phyloP scores from a whole-genome alignment of 2,329 filamentous ascomycete genomes.

The Aspergillus brasiliensis region DNA sequence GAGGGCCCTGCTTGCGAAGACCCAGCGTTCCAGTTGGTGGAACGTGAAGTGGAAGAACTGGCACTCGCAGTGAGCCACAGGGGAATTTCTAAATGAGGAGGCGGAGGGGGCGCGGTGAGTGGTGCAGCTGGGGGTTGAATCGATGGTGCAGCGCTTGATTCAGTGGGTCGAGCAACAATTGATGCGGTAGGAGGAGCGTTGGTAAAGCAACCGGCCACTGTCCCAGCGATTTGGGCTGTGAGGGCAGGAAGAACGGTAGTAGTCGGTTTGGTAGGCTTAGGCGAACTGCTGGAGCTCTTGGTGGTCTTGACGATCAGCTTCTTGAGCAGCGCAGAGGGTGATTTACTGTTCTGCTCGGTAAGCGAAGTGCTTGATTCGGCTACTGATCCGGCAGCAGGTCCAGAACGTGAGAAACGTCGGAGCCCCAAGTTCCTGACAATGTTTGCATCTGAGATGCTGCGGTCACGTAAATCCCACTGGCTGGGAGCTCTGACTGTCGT shows the following conservation, averaged over 20 bases:
- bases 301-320: too few species aligned
- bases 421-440: constrained; percentile 25
- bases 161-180: neutral
- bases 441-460: constrained; percentile 29
- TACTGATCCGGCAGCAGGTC: neutral
- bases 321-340: too few species aligned
- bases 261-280: too few species aligned
- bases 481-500: constrained; percentile 23
- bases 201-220: too few species aligned
- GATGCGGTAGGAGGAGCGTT: too few species aligned
- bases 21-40: neutral
- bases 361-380: neutral
- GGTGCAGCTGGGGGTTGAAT: neutral
- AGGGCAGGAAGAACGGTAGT: too few species aligned
- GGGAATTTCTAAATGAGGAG: neutral
- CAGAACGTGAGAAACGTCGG: neutral
- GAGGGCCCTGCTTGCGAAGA: too few species aligned
- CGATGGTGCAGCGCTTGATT: neutral
- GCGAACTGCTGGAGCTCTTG: too few species aligned
- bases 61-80: neutral
- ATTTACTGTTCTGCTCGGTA: neutral
- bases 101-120: neutral
- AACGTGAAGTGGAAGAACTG: neutral
- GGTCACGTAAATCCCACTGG: constrained; percentile 33
- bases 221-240: too few species aligned